These are phyloP conservation scores for Phanerochaete carnosa DNA, from an alignment of 768 basidiomycete species.

Conservation along the genomic window DNA sequence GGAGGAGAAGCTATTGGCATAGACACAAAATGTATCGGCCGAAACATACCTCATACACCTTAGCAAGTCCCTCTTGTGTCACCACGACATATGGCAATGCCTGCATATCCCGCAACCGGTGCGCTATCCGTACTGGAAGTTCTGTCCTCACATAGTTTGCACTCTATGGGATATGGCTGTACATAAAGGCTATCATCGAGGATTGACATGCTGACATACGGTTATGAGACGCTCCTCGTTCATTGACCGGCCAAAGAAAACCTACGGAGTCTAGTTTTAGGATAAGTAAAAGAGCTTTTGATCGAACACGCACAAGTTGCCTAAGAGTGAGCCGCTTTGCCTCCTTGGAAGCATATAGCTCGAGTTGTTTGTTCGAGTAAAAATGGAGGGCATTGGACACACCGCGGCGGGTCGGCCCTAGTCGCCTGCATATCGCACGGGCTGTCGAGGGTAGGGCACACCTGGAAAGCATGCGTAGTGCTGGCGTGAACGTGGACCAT, in stretches of 20 bases:
- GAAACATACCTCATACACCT: constrained; percentile 73
- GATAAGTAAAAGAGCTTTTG: background rate
- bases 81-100: constrained; percentile 83
- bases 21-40: background rate
- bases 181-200: background rate
- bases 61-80: constrained; percentile 77
- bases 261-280: constrained; percentile 36
- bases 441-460: background rate
- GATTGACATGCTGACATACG: constrained; percentile 34
- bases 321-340: constrained; percentile 71
- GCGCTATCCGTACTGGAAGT: constrained; percentile 83
- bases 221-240: constrained; percentile 75
- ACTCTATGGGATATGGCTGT: constrained; percentile 43
- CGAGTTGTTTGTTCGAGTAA: constrained; percentile 81
- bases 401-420: background rate
- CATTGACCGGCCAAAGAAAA: constrained; percentile 85
- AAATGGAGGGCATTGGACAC: constrained; percentile 39
- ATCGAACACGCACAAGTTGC: constrained; percentile 56
- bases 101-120: constrained; percentile 85
- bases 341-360: constrained; percentile 73
- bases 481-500: constrained; percentile 2
- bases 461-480: background rate
- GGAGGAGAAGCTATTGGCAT: background rate
- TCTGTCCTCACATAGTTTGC: constrained; percentile 91
- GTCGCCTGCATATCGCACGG: background rate